A percentile compares a stretch with the other conserved stretches of the same genome.
Evolutionary conservation across 768 basidiomycete genomes (phyloP).

Genomic region (Podaxis sp.): DNA sequence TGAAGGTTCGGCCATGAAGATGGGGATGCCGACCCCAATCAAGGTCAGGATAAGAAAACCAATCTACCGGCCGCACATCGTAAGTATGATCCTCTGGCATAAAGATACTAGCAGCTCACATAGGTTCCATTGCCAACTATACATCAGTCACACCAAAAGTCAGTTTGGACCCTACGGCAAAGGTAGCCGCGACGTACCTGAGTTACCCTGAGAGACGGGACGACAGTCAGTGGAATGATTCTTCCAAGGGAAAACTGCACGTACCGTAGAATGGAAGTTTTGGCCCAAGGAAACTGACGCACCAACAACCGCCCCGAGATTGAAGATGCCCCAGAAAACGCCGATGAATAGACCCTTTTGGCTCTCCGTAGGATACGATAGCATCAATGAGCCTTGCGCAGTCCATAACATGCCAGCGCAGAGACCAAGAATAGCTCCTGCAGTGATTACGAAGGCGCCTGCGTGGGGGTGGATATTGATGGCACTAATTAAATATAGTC

Average conservation of each 20-base stretch:
- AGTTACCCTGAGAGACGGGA: conserved; percentile 27
- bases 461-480: conserved; percentile 66
- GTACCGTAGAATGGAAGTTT: conserved; percentile 62
- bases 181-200: conserved; percentile 28
- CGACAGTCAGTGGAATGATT: background rate
- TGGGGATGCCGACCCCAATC: conserved; percentile 63
- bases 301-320: conserved; percentile 76
- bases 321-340: conserved; percentile 83
- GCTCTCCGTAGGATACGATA: conserved; percentile 76
- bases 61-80: conserved; percentile 41
- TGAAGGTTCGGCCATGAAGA: conserved; percentile 67
- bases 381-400: conserved; percentile 80
- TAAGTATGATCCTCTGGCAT: background rate
- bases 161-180: background rate
- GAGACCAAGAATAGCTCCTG: conserved; percentile 73
- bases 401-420: conserved; percentile 76
- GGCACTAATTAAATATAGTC: conserved; percentile 36
- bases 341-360: conserved; percentile 76
- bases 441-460: conserved; percentile 60
- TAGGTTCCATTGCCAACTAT: conserved; percentile 72
- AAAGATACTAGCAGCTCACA: conserved; percentile 35
- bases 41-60: conserved; percentile 73
- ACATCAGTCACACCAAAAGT: background rate
- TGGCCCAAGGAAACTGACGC: conserved; percentile 69
- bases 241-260: conserved; percentile 18